These are phyloP conservation scores for Pholiota conissans DNA, from an alignment of 768 basidiomycete genomes.

Conservation along the genomic window DNA sequence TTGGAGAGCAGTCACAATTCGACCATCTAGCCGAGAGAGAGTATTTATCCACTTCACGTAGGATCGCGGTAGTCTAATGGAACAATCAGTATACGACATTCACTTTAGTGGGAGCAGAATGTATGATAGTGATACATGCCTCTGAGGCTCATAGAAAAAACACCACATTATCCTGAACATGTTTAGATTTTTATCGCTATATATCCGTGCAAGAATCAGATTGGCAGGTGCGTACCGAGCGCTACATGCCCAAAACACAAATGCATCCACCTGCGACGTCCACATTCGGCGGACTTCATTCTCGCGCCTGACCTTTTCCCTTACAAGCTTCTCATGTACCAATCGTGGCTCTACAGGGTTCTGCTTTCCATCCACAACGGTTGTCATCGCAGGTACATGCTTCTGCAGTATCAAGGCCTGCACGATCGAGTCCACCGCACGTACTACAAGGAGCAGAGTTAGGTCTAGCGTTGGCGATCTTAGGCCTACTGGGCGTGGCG, in stretches of 20 bases:
- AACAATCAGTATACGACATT: slow-evolving; percentile 8
- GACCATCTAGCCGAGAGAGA: slow-evolving; percentile 65
- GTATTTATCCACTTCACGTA: slow-evolving; percentile 80
- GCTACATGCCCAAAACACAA: slow-evolving; percentile 77
- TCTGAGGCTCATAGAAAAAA: slow-evolving; percentile 75
- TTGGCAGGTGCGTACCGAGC: slow-evolving; percentile 54
- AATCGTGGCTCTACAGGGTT: slow-evolving; percentile 14
- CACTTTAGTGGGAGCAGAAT: neutral
- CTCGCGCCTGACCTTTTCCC: slow-evolving; percentile 28
- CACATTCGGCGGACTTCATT: slow-evolving; percentile 24
- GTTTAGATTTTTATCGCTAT: neutral
- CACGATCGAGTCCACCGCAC: slow-evolving; percentile 63
- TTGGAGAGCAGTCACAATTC: slow-evolving; percentile 55
- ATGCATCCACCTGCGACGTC: slow-evolving; percentile 57
- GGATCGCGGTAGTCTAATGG: slow-evolving; percentile 52
- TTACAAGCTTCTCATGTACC: slow-evolving; percentile 22
- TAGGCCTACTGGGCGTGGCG: slow-evolving; percentile 2
- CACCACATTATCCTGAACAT: slow-evolving; percentile 81
- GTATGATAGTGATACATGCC: slow-evolving; percentile 52
- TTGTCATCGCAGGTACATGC: slow-evolving; percentile 12
- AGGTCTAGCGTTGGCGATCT: slow-evolving; percentile 66
- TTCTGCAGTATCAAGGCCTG: slow-evolving; percentile 48
- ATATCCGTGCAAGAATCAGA: neutral
- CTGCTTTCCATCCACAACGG: neutral
- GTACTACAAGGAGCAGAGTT: slow-evolving; percentile 65